Conservation (phyloP, 495 filamentous ascomycete genomes). For the Daldinia grandis region DNA sequence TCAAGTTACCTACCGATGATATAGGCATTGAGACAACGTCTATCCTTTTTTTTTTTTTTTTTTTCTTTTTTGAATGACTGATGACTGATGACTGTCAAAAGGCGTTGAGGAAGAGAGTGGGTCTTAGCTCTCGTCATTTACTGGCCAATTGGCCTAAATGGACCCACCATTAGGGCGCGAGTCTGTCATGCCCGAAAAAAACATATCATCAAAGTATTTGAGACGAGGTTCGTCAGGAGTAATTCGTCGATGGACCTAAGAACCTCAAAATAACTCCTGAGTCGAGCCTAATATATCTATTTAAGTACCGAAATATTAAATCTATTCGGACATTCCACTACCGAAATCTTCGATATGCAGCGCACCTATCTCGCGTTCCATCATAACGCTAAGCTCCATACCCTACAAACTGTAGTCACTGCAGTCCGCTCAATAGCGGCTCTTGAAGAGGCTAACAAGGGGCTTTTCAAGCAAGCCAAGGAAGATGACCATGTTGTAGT, state of each 20-base stretch:
- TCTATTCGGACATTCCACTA: not conserved
- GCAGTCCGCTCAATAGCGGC: conserved; percentile 55
- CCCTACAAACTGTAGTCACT: conserved; percentile 53
- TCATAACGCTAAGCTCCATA: conserved; percentile 60
- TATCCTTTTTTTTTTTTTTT: conserved; percentile 5
- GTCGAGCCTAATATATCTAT: not conserved
- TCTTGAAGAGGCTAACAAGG: conserved; percentile 56
- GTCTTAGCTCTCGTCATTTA: conserved; percentile 5
- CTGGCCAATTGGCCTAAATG: conserved; percentile 10
- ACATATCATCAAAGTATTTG: conserved; percentile 5
- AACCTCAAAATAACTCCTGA: not conserved
- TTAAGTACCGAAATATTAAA: not conserved
- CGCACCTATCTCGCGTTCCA: conserved; percentile 64
- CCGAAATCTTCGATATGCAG: conserved; percentile 35
- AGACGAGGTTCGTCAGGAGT: not conserved
- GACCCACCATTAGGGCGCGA: conserved; percentile 31
- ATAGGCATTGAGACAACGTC: conserved; percentile 1
- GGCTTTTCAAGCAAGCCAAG: conserved; percentile 58
- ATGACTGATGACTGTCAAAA: conserved; percentile 3
- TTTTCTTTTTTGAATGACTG: conserved; percentile 12
- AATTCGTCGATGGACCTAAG: not conserved
- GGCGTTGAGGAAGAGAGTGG: conserved; percentile 26
- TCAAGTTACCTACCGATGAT: conserved; percentile 2
- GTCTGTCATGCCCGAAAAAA: conserved; percentile 29
- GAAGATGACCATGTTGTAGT: conserved; percentile 60